phyloP scores from a whole-genome alignment of 106 monocot genomes.

The Platanthera guangdongensis region DNA sequence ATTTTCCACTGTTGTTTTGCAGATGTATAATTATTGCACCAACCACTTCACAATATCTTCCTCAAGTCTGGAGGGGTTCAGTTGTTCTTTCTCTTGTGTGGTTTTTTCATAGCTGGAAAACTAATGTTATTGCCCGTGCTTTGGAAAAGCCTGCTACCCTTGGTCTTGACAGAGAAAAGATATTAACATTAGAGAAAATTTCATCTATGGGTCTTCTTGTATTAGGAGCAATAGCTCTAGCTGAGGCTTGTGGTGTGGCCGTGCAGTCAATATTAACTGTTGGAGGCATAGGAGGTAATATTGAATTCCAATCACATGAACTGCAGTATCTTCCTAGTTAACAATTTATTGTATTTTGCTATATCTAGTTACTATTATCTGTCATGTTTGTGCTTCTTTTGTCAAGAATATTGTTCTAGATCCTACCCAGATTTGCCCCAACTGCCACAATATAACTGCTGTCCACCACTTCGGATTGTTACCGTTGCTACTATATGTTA shows the following conservation, averaged over 20 bases:
- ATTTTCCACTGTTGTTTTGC: conserved; percentile 7
- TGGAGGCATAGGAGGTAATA: conserved; percentile 92
- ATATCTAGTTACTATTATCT: background rate
- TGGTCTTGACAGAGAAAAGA: conserved; percentile 54
- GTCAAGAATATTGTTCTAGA: background rate
- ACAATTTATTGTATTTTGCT: background rate
- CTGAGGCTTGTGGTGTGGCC: conserved; percentile 84
- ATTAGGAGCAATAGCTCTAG: conserved; percentile 65
- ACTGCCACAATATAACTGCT: too few relatives aligned
- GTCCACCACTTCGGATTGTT: too few relatives aligned
- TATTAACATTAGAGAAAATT: conserved; percentile 71
- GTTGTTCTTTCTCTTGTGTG: conserved; percentile 79
- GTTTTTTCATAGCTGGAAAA: conserved; percentile 95
- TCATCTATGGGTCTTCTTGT: conserved; percentile 65
- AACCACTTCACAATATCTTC: conserved; percentile 47
- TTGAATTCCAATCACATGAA: background rate
- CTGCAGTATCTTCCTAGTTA: background rate
- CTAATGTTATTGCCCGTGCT: conserved; percentile 44
- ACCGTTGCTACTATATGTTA: too few relatives aligned
- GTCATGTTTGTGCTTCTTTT: background rate
- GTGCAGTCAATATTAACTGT: conserved; percentile 89
- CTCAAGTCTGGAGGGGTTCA: conserved; percentile 79
- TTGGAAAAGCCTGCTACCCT: conserved; percentile 27
- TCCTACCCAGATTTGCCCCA: background rate
- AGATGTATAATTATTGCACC: conserved; percentile 63